Evolutionary conservation across 2,329 filamentous ascomycete genomes (phyloP).

Genomic region (Diaporthe citriasiana): DNA sequence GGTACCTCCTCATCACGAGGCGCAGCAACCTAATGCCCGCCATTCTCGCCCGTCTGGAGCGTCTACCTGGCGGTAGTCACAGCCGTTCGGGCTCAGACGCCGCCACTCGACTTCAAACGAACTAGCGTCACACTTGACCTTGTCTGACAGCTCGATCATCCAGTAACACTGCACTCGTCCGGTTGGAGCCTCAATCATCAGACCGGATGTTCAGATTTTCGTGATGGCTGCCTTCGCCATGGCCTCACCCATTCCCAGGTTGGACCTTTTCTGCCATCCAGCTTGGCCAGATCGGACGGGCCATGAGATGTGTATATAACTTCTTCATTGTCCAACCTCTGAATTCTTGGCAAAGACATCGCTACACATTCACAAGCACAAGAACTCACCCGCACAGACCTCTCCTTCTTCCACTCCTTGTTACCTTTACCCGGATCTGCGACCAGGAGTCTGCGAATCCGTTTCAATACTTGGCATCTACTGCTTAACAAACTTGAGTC

Average conservation of each 20-base stretch:
- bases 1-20: slow-evolving; percentile 9
- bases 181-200: slow-evolving; percentile 19
- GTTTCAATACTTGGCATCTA: slow-evolving; percentile 28
- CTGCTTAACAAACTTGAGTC: slow-evolving; percentile 3
- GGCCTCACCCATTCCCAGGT: slow-evolving; percentile 3
- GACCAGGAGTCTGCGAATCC: slow-evolving; percentile 40
- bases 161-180: slow-evolving; percentile 29
- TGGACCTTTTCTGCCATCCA: background rate
- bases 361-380: background rate
- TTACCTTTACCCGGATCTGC: slow-evolving; percentile 36
- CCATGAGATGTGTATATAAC: slow-evolving; percentile 6
- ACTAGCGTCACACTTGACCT: slow-evolving; percentile 36
- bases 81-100: slow-evolving; percentile 11
- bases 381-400: slow-evolving; percentile 22
- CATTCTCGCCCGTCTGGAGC: background rate
- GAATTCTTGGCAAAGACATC: background rate
- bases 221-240: slow-evolving; percentile 24
- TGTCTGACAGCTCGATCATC: slow-evolving; percentile 23
- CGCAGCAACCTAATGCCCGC: background rate
- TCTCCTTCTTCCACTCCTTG: slow-evolving; percentile 17
- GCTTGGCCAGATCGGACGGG: background rate
- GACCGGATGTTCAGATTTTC: slow-evolving; percentile 34
- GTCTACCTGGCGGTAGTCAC: background rate
- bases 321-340: background rate
- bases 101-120: slow-evolving; percentile 27